Percentiles rank a stretch among this genome's conserved stretches.
These are phyloP conservation scores for Paspalum vaginatum DNA, from an alignment of 176 grass and related monocot genomes.

Conservation along the genomic window DNA sequence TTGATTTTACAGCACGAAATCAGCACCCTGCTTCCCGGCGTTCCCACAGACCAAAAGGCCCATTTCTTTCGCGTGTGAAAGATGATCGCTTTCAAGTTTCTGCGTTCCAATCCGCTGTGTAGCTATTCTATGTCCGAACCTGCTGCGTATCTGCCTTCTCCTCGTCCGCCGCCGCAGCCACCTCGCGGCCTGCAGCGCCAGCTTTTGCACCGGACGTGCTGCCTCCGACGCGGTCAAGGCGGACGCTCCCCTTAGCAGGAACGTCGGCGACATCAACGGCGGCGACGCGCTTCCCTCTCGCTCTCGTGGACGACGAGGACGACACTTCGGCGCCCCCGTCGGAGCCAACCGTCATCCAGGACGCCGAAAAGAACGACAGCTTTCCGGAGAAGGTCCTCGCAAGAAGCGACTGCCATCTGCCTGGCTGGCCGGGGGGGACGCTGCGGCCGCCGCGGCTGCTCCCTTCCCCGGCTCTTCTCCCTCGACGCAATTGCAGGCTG, in stretches of 20 bases:
- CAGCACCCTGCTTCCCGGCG: background rate
- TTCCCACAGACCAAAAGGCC: background rate
- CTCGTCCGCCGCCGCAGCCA: slow-evolving; percentile 31
- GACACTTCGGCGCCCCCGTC: slow-evolving; percentile 41
- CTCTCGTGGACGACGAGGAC: slow-evolving; percentile 35
- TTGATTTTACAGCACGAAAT: background rate
- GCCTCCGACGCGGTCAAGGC: slow-evolving; percentile 38
- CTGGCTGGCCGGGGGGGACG: slow-evolving; percentile 13
- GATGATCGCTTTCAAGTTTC: background rate
- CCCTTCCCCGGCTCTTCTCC: slow-evolving; percentile 40
- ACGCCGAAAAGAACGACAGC: slow-evolving; percentile 46
- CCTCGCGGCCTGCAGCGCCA: slow-evolving; percentile 23
- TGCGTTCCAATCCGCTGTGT: background rate
- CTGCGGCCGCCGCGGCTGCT: slow-evolving; percentile 42
- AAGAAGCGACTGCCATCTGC: slow-evolving; percentile 64
- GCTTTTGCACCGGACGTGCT: slow-evolving; percentile 24
- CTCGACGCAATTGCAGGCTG: slow-evolving; percentile 30
- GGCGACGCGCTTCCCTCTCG: slow-evolving; percentile 53
- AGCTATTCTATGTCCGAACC: slow-evolving; percentile 47
- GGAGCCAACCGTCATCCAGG: slow-evolving; percentile 43
- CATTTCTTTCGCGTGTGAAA: slow-evolving; percentile 5
- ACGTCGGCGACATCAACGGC: slow-evolving; percentile 25
- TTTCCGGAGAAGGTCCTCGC: slow-evolving; percentile 61
- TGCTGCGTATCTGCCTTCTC: slow-evolving; percentile 39
- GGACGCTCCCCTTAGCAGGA: background rate